Base-by-base conservation (phyloP, 2,329 filamentous ascomycete species). In the Fusarium gaditjirri region DNA sequence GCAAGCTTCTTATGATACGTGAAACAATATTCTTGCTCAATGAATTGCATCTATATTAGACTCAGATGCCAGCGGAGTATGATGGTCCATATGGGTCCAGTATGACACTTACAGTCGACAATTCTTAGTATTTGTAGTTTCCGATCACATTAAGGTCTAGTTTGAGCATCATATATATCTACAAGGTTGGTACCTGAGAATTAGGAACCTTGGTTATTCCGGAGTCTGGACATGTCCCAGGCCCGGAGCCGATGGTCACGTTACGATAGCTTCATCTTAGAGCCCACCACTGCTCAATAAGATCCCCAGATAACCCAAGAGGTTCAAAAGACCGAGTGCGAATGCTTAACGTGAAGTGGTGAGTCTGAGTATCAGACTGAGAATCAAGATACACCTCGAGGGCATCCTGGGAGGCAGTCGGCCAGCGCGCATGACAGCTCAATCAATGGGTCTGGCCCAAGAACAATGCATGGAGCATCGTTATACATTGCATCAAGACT, bases 291-390 rank as follows among this genome's bases (percentile, higher is more conserved):
- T 33, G 4, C 12, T 6, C 11, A 12, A 7, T 10, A 13, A 25
- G n/a, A 25, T 10, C 11, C 10, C 25, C 4, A 3, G 1, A 19
- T 25, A 25, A 4, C 2, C 4, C 8, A 19, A 19, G 11, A 50
- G 16, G 3, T 0, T 19, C 6, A 19, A 0, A 14, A 19, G 29
- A 8, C 3, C 6, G 0, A 31, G 19, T 2, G 16, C 23, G 16
- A 35, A 19, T 19, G 8, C 0, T 50, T 10, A 8, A 7, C 1
- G 3, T 23, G 8, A 19, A 19, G 5, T 13, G 5, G 46, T 0
- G 31, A 25, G 47, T 14, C 25, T 14, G 16, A 13, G n/a, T 13
- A 12, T 6, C 4, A 12, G 7, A 23, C 1, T n/a, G 44, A 31
- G 44, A 17, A 13, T 14, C 21, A 50, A 14, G 16, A 49, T 14